Conservation (phyloP, 306 rosid species). For the barrel medic (Medicago truncatula) region MtrunA17r5.0-ANR NC_053049.1:7588001-7588500, state of each 20-base stretch:
- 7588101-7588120: too few relatives aligned
- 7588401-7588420: neutral
- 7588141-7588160: neutral
- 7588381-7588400: constrained; percentile 14
- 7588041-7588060: too few relatives aligned
- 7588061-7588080: too few relatives aligned
- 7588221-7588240: neutral
- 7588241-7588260: constrained; percentile 10
- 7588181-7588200: neutral
- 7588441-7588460: neutral
- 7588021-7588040: too few relatives aligned
- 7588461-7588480: neutral
- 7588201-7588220: neutral
- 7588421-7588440: neutral
- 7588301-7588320: neutral
- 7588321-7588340: neutral
- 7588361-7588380: constrained; percentile 19
- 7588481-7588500: neutral
- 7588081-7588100: too few relatives aligned
- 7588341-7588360: constrained; percentile 6
- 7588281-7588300: neutral
- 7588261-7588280: constrained; percentile 8
- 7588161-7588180: constrained; percentile 30
- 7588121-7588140: too few relatives aligned
- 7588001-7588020: too few relatives aligned